Conservation (phyloP, 352 stramenopile species). For the Pythium rishiriense region DNA sequence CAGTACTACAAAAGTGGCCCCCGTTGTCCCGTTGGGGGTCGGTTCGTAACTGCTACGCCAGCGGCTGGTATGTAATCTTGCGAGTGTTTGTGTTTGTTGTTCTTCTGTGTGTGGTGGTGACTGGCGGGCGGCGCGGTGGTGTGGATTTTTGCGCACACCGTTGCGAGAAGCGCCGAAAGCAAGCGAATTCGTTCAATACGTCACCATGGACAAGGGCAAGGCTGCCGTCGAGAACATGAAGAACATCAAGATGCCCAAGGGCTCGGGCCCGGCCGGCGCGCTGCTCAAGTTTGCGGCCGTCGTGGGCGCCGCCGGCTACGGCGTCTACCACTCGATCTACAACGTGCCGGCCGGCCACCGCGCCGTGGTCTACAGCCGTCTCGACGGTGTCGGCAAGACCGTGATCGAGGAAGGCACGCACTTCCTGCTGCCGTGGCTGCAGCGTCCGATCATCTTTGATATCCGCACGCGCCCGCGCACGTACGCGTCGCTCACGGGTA, state of each 20-base stretch:
- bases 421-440: conserved; percentile 97
- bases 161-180: conserved; percentile 1
- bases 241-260: conserved; percentile 88
- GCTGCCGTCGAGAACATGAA: conserved; percentile 83
- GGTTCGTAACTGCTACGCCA: conserved; percentile 18
- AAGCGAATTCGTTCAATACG: background rate
- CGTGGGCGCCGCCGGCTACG: conserved; percentile 67
- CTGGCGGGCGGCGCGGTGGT: conserved; percentile 32
- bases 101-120: conserved; percentile 29
- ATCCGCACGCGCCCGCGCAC: conserved; percentile 93
- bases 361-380: conserved; percentile 89
- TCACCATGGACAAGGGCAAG: conserved; percentile 27
- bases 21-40: too few relatives aligned
- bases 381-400: conserved; percentile 80
- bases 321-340: conserved; percentile 84
- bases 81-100: conserved; percentile 25
- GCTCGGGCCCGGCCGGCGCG: conserved; percentile 51
- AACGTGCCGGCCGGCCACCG: conserved; percentile 88
- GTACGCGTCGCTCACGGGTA: conserved; percentile 90
- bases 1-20: too few relatives aligned
- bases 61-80: conserved; percentile 8
- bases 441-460: conserved; percentile 96
- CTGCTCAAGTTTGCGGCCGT: conserved; percentile 66
- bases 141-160: background rate
- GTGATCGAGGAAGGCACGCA: conserved; percentile 94